phyloP scores from a whole-genome alignment of 805 yeast genomes.

The Yarrowia yakushimensis region DNA sequence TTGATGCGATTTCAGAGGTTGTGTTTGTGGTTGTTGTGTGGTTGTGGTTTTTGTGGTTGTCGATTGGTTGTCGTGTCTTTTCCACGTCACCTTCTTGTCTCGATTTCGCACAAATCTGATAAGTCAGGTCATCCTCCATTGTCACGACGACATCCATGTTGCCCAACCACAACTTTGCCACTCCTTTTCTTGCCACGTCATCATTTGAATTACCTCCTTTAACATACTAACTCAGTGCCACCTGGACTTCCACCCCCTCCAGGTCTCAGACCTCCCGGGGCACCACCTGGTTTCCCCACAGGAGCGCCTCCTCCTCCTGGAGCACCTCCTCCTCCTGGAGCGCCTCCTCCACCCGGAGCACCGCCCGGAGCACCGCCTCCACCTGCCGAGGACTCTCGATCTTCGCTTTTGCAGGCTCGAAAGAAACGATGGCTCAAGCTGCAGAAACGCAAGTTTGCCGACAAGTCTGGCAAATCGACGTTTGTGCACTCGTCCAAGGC shows the following conservation, averaged over 20 bases:
- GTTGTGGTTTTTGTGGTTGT: no score
- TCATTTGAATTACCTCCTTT: background rate
- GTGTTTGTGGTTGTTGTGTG: no score
- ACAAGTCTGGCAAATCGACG: slow-evolving; percentile 40
- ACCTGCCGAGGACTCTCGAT: slow-evolving; percentile 27
- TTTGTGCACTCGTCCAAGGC: slow-evolving; percentile 59
- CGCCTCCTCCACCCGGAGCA: slow-evolving; percentile 29
- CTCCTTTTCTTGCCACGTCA: no score
- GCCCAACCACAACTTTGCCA: no score
- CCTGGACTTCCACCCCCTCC: slow-evolving; percentile 20
- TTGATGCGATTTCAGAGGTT: no score
- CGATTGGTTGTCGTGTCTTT: no score
- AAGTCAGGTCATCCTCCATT: no score
- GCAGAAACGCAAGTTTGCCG: slow-evolving; percentile 57
- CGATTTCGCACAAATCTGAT: no score
- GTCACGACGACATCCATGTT: no score
- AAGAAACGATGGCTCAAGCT: slow-evolving; percentile 58
- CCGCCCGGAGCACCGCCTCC: slow-evolving; percentile 30
- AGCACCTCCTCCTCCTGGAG: slow-evolving; percentile 35
- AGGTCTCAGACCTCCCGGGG: slow-evolving; percentile 34
- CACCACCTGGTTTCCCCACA: slow-evolving; percentile 23
- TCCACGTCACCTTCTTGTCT: no score
- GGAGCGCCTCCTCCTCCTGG: slow-evolving; percentile 35
- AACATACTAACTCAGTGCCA: slow-evolving; percentile 12
- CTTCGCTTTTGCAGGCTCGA: slow-evolving; percentile 42